Evolutionary conservation across 73 alveolate genomes (phyloP).

Genomic region (Halteria grandinella): DNA sequence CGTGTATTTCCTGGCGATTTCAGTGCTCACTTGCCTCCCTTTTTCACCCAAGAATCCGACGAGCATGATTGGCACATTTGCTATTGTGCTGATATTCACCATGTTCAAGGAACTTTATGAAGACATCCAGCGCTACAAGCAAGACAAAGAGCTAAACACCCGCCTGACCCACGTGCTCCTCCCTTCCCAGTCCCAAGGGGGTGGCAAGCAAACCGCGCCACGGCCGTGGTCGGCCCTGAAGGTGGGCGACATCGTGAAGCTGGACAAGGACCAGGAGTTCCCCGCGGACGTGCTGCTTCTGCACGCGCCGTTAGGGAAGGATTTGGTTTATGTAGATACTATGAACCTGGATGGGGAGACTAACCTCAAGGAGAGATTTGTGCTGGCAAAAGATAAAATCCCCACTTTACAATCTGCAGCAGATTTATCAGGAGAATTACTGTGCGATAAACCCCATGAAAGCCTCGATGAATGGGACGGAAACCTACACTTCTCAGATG

Average conservation of each 20-base stretch:
- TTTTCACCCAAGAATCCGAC: constrained; percentile 91
- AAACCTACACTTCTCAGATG: constrained; percentile 44
- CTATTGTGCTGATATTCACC: constrained; percentile 85
- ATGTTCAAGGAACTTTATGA: constrained; percentile 97
- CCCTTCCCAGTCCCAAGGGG: too few relatives aligned
- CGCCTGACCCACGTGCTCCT: constrained; percentile 30
- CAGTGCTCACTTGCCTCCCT: constrained; percentile 86
- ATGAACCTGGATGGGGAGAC: constrained; percentile 89
- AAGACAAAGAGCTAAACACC: constrained; percentile 73
- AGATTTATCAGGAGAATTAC: constrained; percentile 67
- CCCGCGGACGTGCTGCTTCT: constrained; percentile 86
- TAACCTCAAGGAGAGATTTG: constrained; percentile 45
- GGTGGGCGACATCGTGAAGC: constrained; percentile 70
- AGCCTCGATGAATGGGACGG: constrained; percentile 87
- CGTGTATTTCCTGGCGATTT: constrained; percentile 77
- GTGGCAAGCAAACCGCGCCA: constrained; percentile 41
- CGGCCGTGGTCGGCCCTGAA: constrained; percentile 66
- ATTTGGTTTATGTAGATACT: constrained; percentile 74
- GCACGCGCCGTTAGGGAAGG: constrained; percentile 69
- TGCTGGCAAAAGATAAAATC: neutral
- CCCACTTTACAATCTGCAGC: neutral
- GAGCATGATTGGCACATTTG: constrained; percentile 92
- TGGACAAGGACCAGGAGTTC: constrained; percentile 71
- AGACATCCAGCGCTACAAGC: constrained; percentile 65
- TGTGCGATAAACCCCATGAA: constrained; percentile 88